Base-by-base conservation (phyloP, 164 flowering plant species). In the Chloranthus sessilifolius region DNA sequence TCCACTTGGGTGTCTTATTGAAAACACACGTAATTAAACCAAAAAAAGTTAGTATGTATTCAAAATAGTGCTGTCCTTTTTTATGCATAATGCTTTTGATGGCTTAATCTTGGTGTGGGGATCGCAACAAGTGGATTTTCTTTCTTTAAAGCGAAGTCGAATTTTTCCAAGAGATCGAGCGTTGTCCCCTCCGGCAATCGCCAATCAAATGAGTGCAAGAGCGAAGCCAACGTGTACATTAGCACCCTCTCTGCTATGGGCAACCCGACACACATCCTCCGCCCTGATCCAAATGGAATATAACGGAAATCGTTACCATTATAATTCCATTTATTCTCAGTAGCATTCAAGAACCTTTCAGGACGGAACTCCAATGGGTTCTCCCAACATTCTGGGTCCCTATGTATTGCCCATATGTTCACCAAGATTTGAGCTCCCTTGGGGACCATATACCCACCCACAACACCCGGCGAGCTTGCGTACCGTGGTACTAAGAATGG, bases 351-450 rank as follows among this genome's bases (percentile, higher is more conserved):
- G 39, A 35, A 35, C 39, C 39, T 35, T 15, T 35, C 39, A 9
- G 39, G 39, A 9, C n/a, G 39, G 39, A 35, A 35, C 39, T 35
- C 10, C 10, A 12, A 35, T 3, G 39, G 39, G 11, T 10, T 35
- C n/a, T 35, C 39, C 39, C 39, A 35, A 35, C 2, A 9, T 35
- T 12, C n/a, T 5, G 39, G 39, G 39, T 35, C 39, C n/a, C 39
- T 35, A 12, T 35, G 39, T 35, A 35, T 35, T 35, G 39, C 39
- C 39, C 39, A 35, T 35, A 35, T 2, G 39, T 35, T 35, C n/a
- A 35, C 39, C 6, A 35, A 35, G 39, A 35, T 15, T 10, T 15
- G 11, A 3, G 39, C 39, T 10, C 39, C 39, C 39, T 35, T 15
- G 2, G 39, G 39, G 39, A 35, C n/a, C n/a, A 12, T 35, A 15